Percentiles rank a stretch among this genome's conserved stretches.
Conservation (phyloP, 768 basidiomycete species). For the Lactarius sanguifluus region DNA sequence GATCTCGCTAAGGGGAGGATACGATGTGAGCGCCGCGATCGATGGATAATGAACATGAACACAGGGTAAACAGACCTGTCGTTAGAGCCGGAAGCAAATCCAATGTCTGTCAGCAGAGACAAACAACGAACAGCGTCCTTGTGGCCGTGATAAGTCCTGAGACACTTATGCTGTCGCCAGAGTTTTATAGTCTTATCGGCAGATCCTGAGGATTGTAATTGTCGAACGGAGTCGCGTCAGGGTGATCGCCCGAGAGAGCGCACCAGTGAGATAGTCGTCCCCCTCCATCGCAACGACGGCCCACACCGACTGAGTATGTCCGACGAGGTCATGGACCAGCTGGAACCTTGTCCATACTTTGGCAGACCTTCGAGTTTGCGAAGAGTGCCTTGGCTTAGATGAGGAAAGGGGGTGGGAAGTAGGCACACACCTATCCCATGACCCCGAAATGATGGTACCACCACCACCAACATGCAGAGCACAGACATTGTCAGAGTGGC, state of each 20-base stretch:
- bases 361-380: constrained; percentile 69
- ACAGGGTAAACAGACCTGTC: constrained; percentile 63
- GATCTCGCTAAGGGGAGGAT: constrained; percentile 61
- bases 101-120: constrained; percentile 75
- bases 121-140: constrained; percentile 89
- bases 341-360: constrained; percentile 89
- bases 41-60: neutral
- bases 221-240: neutral
- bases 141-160: constrained; percentile 83
- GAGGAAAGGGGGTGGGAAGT: constrained; percentile 1
- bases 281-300: constrained; percentile 80
- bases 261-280: constrained; percentile 80
- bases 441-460: constrained; percentile 87
- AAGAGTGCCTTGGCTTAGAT: neutral
- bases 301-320: constrained; percentile 93
- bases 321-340: constrained; percentile 69
- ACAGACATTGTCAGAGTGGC: constrained; percentile 91
- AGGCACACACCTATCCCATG: constrained; percentile 86
- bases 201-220: constrained; percentile 53
- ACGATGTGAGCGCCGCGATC: constrained; percentile 16
- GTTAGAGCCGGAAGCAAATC: constrained; percentile 95
- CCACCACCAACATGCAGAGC: constrained; percentile 67
- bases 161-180: constrained; percentile 73
- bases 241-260: constrained; percentile 21
- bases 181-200: constrained; percentile 94